These are phyloP conservation scores for Mitragyna speciosa DNA, from an alignment of 257 asterid genomes.

Conservation along the genomic window DNA sequence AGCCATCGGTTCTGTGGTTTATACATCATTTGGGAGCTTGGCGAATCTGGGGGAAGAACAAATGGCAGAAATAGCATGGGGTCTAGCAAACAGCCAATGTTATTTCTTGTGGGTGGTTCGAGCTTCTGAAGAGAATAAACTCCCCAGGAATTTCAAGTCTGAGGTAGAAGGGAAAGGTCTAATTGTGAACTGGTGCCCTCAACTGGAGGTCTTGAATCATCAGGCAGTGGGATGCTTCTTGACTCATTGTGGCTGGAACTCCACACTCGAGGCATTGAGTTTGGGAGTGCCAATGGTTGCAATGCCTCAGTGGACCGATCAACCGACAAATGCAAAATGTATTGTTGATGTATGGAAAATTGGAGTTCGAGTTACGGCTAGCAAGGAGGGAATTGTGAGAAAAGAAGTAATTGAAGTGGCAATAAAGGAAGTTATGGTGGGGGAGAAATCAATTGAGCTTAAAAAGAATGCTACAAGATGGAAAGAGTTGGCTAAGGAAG, in stretches of 20 bases:
- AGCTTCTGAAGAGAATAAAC: constrained; percentile 32
- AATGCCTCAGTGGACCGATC: constrained; percentile 37
- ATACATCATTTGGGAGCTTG: no score
- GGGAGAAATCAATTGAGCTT: neutral
- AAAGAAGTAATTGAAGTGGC: neutral
- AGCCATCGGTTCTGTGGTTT: no score
- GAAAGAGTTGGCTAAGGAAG: constrained; percentile 7
- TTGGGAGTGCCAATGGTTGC: constrained; percentile 35
- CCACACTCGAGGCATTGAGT: constrained; percentile 37
- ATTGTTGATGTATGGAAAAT: constrained; percentile 40
- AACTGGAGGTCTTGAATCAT: constrained; percentile 40
- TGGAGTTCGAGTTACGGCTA: constrained; percentile 20
- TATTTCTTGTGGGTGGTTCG: constrained; percentile 44
- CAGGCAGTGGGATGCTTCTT: constrained; percentile 35
- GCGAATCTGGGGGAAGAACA: no score
- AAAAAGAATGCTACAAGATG: constrained; percentile 2
- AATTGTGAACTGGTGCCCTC: constrained; percentile 45
- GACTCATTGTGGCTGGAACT: constrained; percentile 52
- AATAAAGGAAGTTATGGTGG: neutral
- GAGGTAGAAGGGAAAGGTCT: constrained; percentile 28
- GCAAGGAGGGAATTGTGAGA: constrained; percentile 9
- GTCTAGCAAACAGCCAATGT: neutral
- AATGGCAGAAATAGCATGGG: constrained; percentile 35
- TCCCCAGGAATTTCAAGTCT: constrained; percentile 26
- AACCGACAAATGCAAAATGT: constrained; percentile 29